Conservation (phyloP, 768 basidiomycete genomes). For the Exsudoporus frostii region DNA sequence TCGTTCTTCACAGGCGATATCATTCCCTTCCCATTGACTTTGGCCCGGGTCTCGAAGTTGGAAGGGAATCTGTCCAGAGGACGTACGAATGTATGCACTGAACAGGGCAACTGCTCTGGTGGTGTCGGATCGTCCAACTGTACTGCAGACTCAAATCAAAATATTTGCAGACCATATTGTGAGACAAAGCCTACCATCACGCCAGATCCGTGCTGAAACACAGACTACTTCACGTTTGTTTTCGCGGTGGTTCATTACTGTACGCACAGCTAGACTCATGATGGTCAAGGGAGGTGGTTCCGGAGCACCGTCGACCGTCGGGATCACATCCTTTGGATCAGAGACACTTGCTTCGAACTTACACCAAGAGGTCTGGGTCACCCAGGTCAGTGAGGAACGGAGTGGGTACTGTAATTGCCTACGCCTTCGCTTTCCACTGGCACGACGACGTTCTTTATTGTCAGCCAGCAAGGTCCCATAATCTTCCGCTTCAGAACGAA, state of each 20-base stretch:
- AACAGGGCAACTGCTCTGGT: slow-evolving; percentile 79
- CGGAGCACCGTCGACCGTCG: slow-evolving; percentile 69
- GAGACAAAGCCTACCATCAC: slow-evolving; percentile 45
- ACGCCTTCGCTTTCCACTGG: slow-evolving; percentile 82
- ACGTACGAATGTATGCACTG: slow-evolving; percentile 84
- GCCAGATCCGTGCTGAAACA: slow-evolving; percentile 81
- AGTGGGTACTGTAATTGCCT: slow-evolving; percentile 24
- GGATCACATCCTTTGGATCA: slow-evolving; percentile 86
- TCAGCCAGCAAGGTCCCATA: slow-evolving; percentile 98
- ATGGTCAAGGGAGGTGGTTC: slow-evolving; percentile 88
- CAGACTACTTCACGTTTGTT: slow-evolving; percentile 95
- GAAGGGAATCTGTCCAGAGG: slow-evolving; percentile 85
- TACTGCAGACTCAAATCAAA: slow-evolving; percentile 42
- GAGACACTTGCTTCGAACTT: slow-evolving; percentile 83
- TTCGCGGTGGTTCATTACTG: slow-evolving; percentile 89
- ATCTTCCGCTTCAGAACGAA: slow-evolving; percentile 95
- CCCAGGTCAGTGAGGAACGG: background rate
- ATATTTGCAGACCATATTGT: background rate
- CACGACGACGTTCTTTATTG: slow-evolving; percentile 73
- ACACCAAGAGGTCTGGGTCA: slow-evolving; percentile 89
- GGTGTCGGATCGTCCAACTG: slow-evolving; percentile 90
- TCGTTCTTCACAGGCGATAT: slow-evolving; percentile 81
- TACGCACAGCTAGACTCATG: slow-evolving; percentile 83
- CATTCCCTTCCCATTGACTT: slow-evolving; percentile 57
- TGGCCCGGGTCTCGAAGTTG: slow-evolving; percentile 73